A percentile compares a stretch with the other conserved stretches of the same genome.
Evolutionary conservation across 768 basidiomycete genomes (phyloP).

Genomic region (Pilatotrama ljubarskyi): DNA sequence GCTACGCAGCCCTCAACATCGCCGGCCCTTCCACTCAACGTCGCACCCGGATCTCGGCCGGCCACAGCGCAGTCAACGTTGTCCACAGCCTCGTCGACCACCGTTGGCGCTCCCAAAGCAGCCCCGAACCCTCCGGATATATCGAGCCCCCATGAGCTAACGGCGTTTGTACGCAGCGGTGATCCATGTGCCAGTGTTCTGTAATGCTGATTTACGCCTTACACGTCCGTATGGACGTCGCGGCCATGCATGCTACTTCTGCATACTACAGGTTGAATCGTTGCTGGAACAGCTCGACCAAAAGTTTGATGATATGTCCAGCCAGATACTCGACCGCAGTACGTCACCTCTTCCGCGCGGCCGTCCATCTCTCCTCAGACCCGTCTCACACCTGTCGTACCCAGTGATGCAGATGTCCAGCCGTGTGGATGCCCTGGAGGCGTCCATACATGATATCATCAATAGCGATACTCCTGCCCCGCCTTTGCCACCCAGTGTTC

Average conservation of each 20-base stretch:
- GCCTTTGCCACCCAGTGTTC: conserved; percentile 44
- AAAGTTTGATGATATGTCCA: conserved; percentile 93
- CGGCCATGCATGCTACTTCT: background rate
- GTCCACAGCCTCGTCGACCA: conserved; percentile 30
- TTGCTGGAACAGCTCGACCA: conserved; percentile 85
- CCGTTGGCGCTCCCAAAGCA: conserved; percentile 18
- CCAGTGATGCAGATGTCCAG: conserved; percentile 92
- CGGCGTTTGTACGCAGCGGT: conserved; percentile 76
- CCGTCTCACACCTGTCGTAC: conserved; percentile 14
- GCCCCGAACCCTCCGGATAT: conserved; percentile 56
- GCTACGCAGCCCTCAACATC: conserved; percentile 39
- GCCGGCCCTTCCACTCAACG: conserved; percentile 69
- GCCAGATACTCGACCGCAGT: conserved; percentile 85
- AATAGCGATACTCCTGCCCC: conserved; percentile 59
- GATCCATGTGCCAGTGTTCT: background rate
- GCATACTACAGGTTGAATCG: conserved; percentile 71
- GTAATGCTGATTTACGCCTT: background rate
- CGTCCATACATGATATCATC: conserved; percentile 90
- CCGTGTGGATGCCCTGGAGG: conserved; percentile 86
- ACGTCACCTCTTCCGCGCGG: conserved; percentile 32
- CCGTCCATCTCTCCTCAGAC: conserved; percentile 1
- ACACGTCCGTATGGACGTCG: background rate
- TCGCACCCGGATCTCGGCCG: conserved; percentile 39
- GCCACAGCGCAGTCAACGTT: conserved; percentile 34
- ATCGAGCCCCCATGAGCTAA: conserved; percentile 91